These are phyloP conservation scores for Pyrenophora tritici-repentis DNA, from an alignment of 2,329 filamentous ascomycete species.

Conservation along the genomic window DNA sequence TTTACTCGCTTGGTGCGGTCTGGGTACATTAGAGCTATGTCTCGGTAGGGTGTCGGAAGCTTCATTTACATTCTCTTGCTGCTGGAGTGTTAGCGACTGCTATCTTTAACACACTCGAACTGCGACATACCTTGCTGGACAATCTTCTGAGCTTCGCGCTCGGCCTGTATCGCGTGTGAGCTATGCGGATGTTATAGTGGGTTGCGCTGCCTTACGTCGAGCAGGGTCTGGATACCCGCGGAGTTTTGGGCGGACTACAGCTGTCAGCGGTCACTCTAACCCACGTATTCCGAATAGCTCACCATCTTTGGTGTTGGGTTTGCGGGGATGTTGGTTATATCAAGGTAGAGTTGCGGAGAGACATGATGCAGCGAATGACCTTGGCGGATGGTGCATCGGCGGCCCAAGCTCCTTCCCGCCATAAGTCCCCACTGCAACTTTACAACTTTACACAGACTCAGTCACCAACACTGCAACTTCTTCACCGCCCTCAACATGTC, in stretches of 20 bases:
- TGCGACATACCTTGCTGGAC: constrained; percentile 81
- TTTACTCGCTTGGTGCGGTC: constrained; percentile 96
- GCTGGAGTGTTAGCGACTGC: constrained; percentile 18
- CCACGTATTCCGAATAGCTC: neutral
- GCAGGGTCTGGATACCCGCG: constrained; percentile 95
- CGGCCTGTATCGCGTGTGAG: constrained; percentile 68
- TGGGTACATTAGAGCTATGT: constrained; percentile 46
- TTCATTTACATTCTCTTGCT: constrained; percentile 82
- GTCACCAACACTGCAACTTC: constrained; percentile 1
- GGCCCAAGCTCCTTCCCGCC: constrained; percentile 41
- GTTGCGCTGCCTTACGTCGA: constrained; percentile 74
- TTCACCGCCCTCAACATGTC: constrained; percentile 67
- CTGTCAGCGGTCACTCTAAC: constrained; percentile 26
- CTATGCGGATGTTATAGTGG: constrained; percentile 31
- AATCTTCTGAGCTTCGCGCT: constrained; percentile 98
- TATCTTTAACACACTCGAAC: neutral
- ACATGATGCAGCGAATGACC: constrained; percentile 31
- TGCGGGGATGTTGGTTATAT: constrained; percentile 24
- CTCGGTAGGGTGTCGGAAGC: constrained; percentile 6
- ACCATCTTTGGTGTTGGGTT: constrained; percentile 34
- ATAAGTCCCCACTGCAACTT: constrained; percentile 20
- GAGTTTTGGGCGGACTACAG: constrained; percentile 95
- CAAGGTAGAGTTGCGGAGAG: constrained; percentile 27
- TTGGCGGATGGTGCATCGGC: constrained; percentile 27
- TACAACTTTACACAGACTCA: neutral